These are phyloP conservation scores for Mucor sp. DNA, from an alignment of 371 early-diverging fungal species.

Conservation along the genomic window DNA sequence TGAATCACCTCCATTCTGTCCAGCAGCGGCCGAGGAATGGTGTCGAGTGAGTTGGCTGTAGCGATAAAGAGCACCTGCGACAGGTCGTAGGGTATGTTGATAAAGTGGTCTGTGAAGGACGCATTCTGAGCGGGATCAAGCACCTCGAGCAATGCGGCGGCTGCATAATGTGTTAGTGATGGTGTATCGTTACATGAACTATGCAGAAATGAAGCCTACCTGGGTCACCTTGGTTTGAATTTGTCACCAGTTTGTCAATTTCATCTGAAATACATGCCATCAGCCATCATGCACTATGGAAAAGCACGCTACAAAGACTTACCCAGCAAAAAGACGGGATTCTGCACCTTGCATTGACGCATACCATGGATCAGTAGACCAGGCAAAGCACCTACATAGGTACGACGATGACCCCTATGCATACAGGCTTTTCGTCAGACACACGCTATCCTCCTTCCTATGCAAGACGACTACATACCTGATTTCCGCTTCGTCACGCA, in stretches of 20 bases:
- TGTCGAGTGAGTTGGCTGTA: slow-evolving; percentile 81
- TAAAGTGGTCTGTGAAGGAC: slow-evolving; percentile 75
- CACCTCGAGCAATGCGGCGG: slow-evolving; percentile 84
- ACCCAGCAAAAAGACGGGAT: slow-evolving; percentile 81
- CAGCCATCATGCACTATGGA: not conserved
- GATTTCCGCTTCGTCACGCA: slow-evolving; percentile 89
- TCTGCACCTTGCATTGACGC: slow-evolving; percentile 71
- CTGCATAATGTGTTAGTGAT: slow-evolving; percentile 18
- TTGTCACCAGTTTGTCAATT: slow-evolving; percentile 78
- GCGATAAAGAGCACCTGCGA: slow-evolving; percentile 85
- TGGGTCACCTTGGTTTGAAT: slow-evolving; percentile 81
- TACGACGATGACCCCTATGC: slow-evolving; percentile 78
- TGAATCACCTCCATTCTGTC: slow-evolving; percentile 90
- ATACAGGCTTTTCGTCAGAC: not conserved
- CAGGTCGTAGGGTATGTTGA: slow-evolving; percentile 82
- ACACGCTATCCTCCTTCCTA: not conserved
- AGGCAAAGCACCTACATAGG: slow-evolving; percentile 89
- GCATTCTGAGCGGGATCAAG: slow-evolving; percentile 87
- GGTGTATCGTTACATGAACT: not conserved
- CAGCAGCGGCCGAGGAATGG: slow-evolving; percentile 77
- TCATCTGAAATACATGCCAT: slow-evolving; percentile 57
- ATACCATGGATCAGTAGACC: slow-evolving; percentile 81
- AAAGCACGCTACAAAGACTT: not conserved
- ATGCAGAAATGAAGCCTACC: slow-evolving; percentile 15
- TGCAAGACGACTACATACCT: slow-evolving; percentile 29